These are phyloP conservation scores for Endocalyx cinctus DNA, from an alignment of 2,329 filamentous ascomycete species.

Conservation along the genomic window DNA sequence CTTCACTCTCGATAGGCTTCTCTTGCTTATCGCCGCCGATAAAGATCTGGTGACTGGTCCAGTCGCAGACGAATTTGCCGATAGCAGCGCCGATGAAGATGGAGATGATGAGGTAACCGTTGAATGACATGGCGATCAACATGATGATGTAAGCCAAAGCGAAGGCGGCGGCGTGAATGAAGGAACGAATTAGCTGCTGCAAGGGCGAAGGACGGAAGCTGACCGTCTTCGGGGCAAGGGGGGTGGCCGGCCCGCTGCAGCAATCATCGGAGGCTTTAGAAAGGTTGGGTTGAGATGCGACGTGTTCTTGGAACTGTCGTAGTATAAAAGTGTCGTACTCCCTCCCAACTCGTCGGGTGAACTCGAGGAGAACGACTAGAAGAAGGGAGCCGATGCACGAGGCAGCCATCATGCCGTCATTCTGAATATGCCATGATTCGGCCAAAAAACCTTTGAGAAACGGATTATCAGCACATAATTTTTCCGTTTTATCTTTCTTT, in stretches of 20 bases:
- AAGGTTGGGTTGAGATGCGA: constrained; percentile 20
- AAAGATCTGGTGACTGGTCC: constrained; percentile 42
- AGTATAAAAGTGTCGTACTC: constrained; percentile 38
- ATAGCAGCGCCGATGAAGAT: constrained; percentile 44
- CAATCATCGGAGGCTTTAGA: constrained; percentile 10
- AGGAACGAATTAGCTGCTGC: constrained; percentile 35
- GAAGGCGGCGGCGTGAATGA: constrained; percentile 36
- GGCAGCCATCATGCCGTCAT: constrained; percentile 36
- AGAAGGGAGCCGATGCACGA: constrained; percentile 39
- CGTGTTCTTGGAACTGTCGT: constrained; percentile 33
- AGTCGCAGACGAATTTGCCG: constrained; percentile 52
- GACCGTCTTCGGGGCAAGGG: constrained; percentile 16
- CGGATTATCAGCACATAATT: too few species aligned
- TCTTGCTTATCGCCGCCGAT: too few species aligned
- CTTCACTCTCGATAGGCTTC: too few species aligned
- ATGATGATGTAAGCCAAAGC: constrained; percentile 40
- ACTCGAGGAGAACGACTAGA: constrained; percentile 35
- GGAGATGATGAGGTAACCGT: constrained; percentile 40
- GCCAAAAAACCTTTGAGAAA: constrained; percentile 34
- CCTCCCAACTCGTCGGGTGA: constrained; percentile 35
- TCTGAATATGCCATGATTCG: constrained; percentile 35
- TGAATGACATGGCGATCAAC: constrained; percentile 42
- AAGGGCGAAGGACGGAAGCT: constrained; percentile 35
- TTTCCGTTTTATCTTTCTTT: background rate
- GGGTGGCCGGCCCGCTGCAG: constrained; percentile 9